Evolutionary conservation across 2,329 filamentous ascomycete genomes (phyloP), one percentile per base, ranked within the genome.

Genomic region (Aspergillus sp.): DNA sequence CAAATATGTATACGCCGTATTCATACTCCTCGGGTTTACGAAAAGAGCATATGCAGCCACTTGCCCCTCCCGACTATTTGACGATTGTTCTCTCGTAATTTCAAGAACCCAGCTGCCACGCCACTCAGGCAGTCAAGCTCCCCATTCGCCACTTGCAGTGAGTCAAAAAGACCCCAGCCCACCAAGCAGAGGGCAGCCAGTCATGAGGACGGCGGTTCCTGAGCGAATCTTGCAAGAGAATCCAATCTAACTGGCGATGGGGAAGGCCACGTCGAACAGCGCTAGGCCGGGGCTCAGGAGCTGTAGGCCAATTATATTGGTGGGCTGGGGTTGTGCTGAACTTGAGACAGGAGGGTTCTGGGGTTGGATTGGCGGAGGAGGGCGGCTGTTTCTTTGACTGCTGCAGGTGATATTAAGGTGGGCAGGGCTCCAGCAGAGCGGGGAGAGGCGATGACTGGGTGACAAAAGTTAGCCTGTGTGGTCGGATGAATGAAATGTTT

Each of bases 211-310:
- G 61, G 55, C 59, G 60, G 58, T 63, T 61, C 60, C 53, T 59
- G 62, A 55, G 46, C 62, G 60, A 60, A 65, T 59, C 54, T 25
- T 52, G 41, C 48, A 51, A 56, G 35, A 51, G 62, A 57, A 58
- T 44, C 27, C 15, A 45, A 55, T 56, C 56, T 62, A 43, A 62
- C 58, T 64, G 63, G 63, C 56, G 53, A 56, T 47, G 57, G 61
- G 27, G 31, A 49, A 60, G 59, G 64, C 65, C 65, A 67, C 64
- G 65, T 67, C 65, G 65, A 55, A 53, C 48, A 56, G 44, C 62
- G 59, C 65, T 64, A 64, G 45, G 53, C 62, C 48, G 51, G 58
- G 51, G 52, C 58, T 33, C 47, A 17, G 35, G 40, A 33, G 43
- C 46, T 11, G 15, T 46, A 40, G 44, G 23, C 58, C 58, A 62